phyloP scores from a whole-genome alignment of 2,329 filamentous ascomycete species.

The Exophiala phaeomuriformis region DNA sequence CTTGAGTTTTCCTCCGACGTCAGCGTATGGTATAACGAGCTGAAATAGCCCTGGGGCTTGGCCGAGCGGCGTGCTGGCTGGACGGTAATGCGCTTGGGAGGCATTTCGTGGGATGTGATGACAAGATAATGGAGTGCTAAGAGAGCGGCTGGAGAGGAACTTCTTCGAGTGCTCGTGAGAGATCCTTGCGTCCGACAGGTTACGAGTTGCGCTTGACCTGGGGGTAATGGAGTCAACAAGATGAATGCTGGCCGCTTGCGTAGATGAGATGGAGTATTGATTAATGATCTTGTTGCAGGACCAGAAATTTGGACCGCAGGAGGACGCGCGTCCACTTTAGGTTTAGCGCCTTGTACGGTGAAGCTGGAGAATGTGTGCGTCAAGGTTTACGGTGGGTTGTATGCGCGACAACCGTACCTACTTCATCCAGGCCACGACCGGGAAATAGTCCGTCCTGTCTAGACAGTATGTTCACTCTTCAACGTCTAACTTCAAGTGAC shows the following conservation, averaged over 20 bases:
- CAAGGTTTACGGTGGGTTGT: background rate
- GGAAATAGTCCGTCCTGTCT: no score
- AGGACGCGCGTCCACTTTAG: background rate
- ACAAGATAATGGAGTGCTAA: background rate
- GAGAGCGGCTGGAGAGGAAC: background rate
- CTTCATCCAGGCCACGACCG: no score
- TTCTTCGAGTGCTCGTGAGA: background rate
- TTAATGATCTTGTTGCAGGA: background rate
- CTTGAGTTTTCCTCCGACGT: slow-evolving; percentile 62
- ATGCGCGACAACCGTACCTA: no score
- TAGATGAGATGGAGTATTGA: background rate
- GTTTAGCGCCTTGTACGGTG: slow-evolving; percentile 1
- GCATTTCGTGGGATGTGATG: slow-evolving; percentile 43
- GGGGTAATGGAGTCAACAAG: no score
- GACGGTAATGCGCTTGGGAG: slow-evolving; percentile 53
- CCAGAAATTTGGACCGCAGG: slow-evolving; percentile 8
- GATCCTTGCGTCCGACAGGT: background rate
- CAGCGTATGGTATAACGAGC: slow-evolving; percentile 54
- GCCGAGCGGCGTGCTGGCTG: slow-evolving; percentile 38
- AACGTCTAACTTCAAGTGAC: no score
- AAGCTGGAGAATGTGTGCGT: background rate
- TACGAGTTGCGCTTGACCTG: no score
- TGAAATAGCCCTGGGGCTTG: slow-evolving; percentile 48
- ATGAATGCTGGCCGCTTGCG: no score
- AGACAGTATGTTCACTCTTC: no score